phyloP scores from a whole-genome alignment of 352 stramenopile genomes.

The Globisporangium carolinianum region DNA sequence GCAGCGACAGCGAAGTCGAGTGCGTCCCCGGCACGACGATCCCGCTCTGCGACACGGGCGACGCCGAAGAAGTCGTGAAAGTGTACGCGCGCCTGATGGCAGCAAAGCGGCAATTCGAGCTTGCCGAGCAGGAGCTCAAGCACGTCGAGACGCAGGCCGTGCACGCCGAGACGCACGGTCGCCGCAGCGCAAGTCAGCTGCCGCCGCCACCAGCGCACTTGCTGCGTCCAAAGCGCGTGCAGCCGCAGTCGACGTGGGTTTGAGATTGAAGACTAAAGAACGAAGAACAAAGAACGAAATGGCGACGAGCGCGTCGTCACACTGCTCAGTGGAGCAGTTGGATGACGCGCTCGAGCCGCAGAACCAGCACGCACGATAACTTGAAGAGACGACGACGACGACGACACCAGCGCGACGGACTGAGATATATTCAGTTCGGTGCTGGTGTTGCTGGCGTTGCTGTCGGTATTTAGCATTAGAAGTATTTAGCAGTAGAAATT shows the following conservation, averaged over 20 bases:
- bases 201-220: conserved; percentile 6
- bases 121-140: conserved; percentile 14
- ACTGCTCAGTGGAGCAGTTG: too few relatives aligned
- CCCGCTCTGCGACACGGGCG: conserved; percentile 11
- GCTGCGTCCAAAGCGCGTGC: conserved; percentile 3
- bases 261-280: background rate
- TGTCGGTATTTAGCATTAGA: conserved; percentile 14
- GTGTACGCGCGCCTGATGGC: conserved; percentile 15
- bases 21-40: conserved; percentile 12
- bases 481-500: conserved; percentile 10
- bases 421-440: too few relatives aligned
- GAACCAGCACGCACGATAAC: background rate
- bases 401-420: background rate
- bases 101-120: conserved; percentile 14
- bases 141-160: conserved; percentile 13
- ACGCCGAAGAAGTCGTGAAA: conserved; percentile 15
- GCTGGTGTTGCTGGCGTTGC: too few relatives aligned
- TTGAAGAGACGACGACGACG: background rate
- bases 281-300: too few relatives aligned
- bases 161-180: conserved; percentile 8
- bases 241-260: conserved; percentile 10
- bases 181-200: conserved; percentile 10
- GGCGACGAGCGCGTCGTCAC: too few relatives aligned
- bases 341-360: too few relatives aligned
- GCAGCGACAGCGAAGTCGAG: conserved; percentile 8